Evolutionary conservation across 2,329 filamentous ascomycete genomes (phyloP), one percentile per base, ranked within the genome.

Genomic region (Zymoseptoria crescenta): DNA sequence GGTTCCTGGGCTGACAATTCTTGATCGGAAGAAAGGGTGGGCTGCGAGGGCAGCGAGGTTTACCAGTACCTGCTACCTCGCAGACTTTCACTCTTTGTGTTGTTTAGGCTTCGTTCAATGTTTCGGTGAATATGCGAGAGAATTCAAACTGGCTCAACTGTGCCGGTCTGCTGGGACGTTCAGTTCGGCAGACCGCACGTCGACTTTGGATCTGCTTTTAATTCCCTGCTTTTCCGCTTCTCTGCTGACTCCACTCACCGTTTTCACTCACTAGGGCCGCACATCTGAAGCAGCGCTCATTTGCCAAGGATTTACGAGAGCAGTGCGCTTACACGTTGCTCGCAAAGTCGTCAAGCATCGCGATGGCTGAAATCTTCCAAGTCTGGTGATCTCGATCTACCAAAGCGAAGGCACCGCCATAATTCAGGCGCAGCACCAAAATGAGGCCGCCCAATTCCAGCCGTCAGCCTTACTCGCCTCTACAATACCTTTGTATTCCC

Each of bases 191-290:
- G 35, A 45, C 35, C 10, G 35, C 35, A 45, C 35, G n/a, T 45
- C 35, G 35, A 45, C 35, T 45, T n/a, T 45, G 4, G 35, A 10
- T 45, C 35, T 45, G 35, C 35, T 16, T n/a, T n/a, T 16, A 16
- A 16, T 16, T 16, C 13, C 16, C 13, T 45, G 35, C 35, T 6
- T 45, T 45, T 13, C 7, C 35, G 10, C 10, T 24, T 45, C 35
- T 45, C 35, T 16, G 16, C 35, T 45, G 35, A 45, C 24, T 83
- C 96, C 74, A 86, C 65, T 61, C 54, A 52, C 30, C 45, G 29
- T 62, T 52, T 54, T 13, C 41, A 4, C 4, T 24, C 24, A 24
- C 24, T 24, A 24, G 24, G 24, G 24, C 24, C 24, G 2, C 24
- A 24, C 24, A 24, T 4, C 24, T 4, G 4, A 24, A 24, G 2